These are phyloP conservation scores for Fusarium bactridioides DNA, from an alignment of 2,329 filamentous ascomycete species.

Conservation along the genomic window DNA sequence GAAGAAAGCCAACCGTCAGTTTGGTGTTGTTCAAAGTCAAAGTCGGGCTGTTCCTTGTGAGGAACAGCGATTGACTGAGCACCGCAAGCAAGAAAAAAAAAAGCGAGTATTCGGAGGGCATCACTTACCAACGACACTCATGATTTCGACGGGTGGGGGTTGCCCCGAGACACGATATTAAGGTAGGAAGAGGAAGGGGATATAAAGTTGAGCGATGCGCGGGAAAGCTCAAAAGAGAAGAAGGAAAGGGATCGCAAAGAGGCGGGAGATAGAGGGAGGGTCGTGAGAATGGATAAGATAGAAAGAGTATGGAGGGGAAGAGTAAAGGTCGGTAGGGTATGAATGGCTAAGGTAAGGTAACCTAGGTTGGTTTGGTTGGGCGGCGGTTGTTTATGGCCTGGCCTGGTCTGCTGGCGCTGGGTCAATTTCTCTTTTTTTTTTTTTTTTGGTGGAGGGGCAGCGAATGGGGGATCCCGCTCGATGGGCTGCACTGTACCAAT, in stretches of 20 bases:
- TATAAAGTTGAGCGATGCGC: constrained; percentile 23
- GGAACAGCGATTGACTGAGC: background rate
- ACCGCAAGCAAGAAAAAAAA: background rate
- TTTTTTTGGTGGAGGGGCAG: constrained; percentile 21
- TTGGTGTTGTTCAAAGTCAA: constrained; percentile 1
- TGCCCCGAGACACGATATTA: constrained; percentile 36
- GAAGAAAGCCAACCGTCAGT: constrained; percentile 27
- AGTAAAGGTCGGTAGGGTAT: constrained; percentile 2
- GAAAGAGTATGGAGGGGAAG: constrained; percentile 23
- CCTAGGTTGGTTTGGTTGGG: constrained; percentile 17
- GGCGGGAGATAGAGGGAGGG: constrained; percentile 19
- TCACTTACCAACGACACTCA: constrained; percentile 62
- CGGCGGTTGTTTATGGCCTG: constrained; percentile 28
- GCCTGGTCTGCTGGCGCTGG: constrained; percentile 13
- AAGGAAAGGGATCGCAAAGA: constrained; percentile 30
- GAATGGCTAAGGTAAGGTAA: background rate
- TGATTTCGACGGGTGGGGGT: constrained; percentile 49
- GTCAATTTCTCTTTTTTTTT: constrained; percentile 14
- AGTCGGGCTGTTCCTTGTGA: background rate
- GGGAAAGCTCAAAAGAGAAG: constrained; percentile 33
- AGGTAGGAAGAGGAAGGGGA: constrained; percentile 17
- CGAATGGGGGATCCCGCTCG: constrained; percentile 29
- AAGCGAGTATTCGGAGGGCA: background rate
- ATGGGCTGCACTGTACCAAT: constrained; percentile 19
- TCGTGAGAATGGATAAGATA: constrained; percentile 26